Percentiles rank a stretch among this genome's conserved stretches.
These are phyloP conservation scores for Aspergillus novofumigatus DNA, from an alignment of 2,329 filamentous ascomycete genomes.

Conservation along the genomic window DNA sequence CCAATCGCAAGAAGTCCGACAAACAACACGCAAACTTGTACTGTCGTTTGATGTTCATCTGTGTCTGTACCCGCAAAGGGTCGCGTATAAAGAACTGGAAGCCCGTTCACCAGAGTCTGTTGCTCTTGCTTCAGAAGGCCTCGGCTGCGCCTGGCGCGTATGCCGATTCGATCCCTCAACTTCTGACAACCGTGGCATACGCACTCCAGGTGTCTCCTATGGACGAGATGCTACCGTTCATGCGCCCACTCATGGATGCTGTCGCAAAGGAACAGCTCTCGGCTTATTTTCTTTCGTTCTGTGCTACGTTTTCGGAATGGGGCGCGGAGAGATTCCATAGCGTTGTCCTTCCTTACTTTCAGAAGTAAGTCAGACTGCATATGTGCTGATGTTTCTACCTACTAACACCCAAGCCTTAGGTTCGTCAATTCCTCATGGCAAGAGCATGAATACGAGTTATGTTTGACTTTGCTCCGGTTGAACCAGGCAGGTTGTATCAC, in stretches of 20 bases:
- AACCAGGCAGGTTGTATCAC: conserved; percentile 49
- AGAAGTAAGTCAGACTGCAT: conserved; percentile 53
- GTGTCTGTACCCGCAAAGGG: conserved; percentile 74
- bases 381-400: conserved; percentile 5
- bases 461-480: conserved; percentile 64
- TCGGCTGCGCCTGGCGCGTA: conserved; percentile 20
- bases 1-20: conserved; percentile 30
- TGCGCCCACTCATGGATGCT: conserved; percentile 61
- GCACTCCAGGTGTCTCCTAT: conserved; percentile 73
- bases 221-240: conserved; percentile 68
- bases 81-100: conserved; percentile 70
- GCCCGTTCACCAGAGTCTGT: conserved; percentile 54
- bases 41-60: conserved; percentile 52
- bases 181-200: conserved; percentile 54
- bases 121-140: conserved; percentile 48
- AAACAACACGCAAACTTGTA: conserved; percentile 40
- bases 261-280: conserved; percentile 64
- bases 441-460: conserved; percentile 64
- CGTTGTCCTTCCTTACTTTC: conserved; percentile 75
- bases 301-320: conserved; percentile 71
- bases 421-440: conserved; percentile 73
- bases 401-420: conserved; percentile 38
- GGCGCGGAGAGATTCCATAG: conserved; percentile 70
- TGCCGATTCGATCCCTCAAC: conserved; percentile 24
- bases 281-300: conserved; percentile 77